Base-by-base conservation (phyloP, 768 basidiomycete species). In the Kwoniella botswanensis region DNA sequence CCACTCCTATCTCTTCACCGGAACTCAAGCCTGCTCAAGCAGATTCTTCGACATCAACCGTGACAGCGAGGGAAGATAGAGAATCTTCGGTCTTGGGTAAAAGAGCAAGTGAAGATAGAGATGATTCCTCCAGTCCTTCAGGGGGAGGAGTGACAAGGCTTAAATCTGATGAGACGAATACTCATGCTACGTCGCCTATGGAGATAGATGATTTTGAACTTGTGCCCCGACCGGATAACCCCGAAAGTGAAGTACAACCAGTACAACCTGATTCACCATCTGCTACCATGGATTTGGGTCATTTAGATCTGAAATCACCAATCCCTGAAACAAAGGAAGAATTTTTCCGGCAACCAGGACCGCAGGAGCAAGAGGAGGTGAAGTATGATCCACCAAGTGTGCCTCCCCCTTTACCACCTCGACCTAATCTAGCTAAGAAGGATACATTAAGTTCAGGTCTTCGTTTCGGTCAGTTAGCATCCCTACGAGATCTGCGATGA, bases 61-160 rank as follows among this genome's bases (percentile, higher is more conserved):
- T 50, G 4, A 22, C 54, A 46, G 11, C 44, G 0, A 56, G 54
- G 53, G 65, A 26, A 22, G 65, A 55, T 24, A 11, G 29, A 43
- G 65, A 66, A 35, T 55, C 64, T 42, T 73, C 76, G 7, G 70
- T 82, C 1, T 73, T 83, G 0, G 82, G 82, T 44, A 83, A 83
- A 63, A 72, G 82, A 6, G 72, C 76, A 12, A 82, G 76, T 59
- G 70, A 78, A 63, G 82, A 83, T 72, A 65, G 82, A 10, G 81
- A 83, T 46, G 73, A 73, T 24, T 74, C 72, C n/a, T 70, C 70
- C 11, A 22, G 70, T 29, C 69, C 73, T 12, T 62, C 68, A 6
- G 46, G 42, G 10, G 76, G 73, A n/a, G 76, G 73, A 17, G 65
- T 64, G 13, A 55, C 63, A 22, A 41, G 77, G 54, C 71, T 55